Evolutionary conservation across 805 yeast genomes (phyloP).

Genomic region (Wickerhamomyces canadensis): DNA sequence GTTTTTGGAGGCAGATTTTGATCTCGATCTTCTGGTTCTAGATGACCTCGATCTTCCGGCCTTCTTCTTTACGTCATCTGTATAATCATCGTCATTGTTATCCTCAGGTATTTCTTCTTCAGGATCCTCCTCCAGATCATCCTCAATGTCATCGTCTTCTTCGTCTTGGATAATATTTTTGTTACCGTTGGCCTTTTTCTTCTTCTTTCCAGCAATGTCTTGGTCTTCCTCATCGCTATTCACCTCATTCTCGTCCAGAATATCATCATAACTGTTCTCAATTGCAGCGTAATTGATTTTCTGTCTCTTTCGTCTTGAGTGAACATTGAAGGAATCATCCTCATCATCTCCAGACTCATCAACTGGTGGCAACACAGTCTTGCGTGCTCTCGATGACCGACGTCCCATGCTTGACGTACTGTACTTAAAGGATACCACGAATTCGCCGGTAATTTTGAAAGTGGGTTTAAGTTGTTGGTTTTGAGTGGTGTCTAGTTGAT

Average conservation of each 20-base stretch:
- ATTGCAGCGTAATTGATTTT: constrained; percentile 32
- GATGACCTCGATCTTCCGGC: no score
- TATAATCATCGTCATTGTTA: constrained; percentile 5
- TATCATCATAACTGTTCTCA: constrained; percentile 26
- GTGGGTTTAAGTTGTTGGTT: neutral
- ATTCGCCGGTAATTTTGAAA: constrained; percentile 7
- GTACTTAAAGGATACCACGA: constrained; percentile 11
- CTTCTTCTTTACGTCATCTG: no score
- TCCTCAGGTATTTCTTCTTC: constrained; percentile 12
- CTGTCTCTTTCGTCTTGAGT: constrained; percentile 27
- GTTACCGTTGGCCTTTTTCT: no score
- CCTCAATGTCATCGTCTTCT: constrained; percentile 8
- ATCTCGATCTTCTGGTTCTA: constrained; percentile 9
- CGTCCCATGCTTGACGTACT: constrained; percentile 6
- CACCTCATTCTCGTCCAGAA: constrained; percentile 1
- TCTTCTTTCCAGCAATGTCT: no score
- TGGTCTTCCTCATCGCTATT: no score
- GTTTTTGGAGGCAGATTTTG: constrained; percentile 12
- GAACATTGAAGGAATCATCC: constrained; percentile 25
- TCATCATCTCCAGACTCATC: constrained; percentile 12
- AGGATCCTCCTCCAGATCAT: constrained; percentile 5
- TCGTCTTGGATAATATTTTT: constrained; percentile 3
- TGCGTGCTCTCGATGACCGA: constrained; percentile 2
- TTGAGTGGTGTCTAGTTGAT: neutral
- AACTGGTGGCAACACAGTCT: neutral